A percentile compares a stretch with the other conserved stretches of the same genome.
Evolutionary conservation across 2,329 filamentous ascomycete genomes (phyloP).

Genomic region (Trichoderma semiorbis): DNA sequence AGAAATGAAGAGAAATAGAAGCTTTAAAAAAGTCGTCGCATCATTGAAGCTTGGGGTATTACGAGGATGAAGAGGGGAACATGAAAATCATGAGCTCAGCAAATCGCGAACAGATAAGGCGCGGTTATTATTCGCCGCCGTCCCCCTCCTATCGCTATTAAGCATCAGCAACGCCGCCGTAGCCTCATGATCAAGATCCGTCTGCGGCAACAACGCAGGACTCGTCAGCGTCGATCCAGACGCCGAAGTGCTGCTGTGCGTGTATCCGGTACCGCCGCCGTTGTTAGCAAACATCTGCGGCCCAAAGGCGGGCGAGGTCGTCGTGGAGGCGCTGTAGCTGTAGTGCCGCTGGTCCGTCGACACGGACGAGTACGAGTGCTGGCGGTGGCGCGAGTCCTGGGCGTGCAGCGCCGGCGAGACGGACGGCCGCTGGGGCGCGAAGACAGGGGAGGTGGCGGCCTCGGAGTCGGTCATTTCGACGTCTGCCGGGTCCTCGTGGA

Average conservation of each 20-base stretch:
- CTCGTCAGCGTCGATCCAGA: slow-evolving; percentile 56
- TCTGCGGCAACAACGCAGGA: slow-evolving; percentile 53
- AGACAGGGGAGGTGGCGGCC: slow-evolving; percentile 46
- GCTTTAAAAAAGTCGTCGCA: neutral
- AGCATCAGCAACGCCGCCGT: slow-evolving; percentile 86
- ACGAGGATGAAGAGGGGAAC: no score
- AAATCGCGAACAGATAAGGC: slow-evolving; percentile 55
- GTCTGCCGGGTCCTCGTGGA: slow-evolving; percentile 42
- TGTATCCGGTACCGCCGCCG: slow-evolving; percentile 29
- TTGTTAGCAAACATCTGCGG: slow-evolving; percentile 37
- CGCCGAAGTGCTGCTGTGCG: slow-evolving; percentile 40
- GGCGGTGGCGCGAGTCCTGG: slow-evolving; percentile 42
- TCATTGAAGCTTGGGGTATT: neutral
- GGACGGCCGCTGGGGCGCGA: slow-evolving; percentile 44
- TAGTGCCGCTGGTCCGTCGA: slow-evolving; percentile 50
- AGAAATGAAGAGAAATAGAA: neutral
- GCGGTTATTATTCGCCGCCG: slow-evolving; percentile 31
- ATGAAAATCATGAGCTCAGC: slow-evolving; percentile 43
- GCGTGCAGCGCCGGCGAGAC: slow-evolving; percentile 51
- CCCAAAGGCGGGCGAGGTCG: slow-evolving; percentile 56
- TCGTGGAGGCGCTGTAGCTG: slow-evolving; percentile 47
- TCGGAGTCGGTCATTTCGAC: slow-evolving; percentile 61
- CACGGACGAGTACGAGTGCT: slow-evolving; percentile 54
- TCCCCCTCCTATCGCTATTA: slow-evolving; percentile 68
- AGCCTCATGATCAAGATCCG: slow-evolving; percentile 69